A percentile compares a stretch with the other conserved stretches of the same genome.
These are phyloP conservation scores for Xanthoceras sorbifolium DNA, from an alignment of 345 rosid species.

Conservation along the genomic window DNA sequence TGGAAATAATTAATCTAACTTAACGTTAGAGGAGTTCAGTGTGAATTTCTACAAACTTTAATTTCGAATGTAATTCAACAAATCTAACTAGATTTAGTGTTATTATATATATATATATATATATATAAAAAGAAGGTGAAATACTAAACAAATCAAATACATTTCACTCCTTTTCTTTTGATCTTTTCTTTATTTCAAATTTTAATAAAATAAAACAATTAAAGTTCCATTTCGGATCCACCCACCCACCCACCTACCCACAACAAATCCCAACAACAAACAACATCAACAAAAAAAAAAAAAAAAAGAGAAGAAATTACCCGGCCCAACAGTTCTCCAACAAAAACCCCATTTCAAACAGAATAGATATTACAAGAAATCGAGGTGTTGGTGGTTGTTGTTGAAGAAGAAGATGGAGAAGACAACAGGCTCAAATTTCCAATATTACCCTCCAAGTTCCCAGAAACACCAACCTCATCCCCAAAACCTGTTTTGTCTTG, in stretches of 20 bases:
- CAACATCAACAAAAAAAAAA: no score
- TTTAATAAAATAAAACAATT: neutral
- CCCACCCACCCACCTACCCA: conserved; percentile 4
- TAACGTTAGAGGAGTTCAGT: no score
- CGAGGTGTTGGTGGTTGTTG: conserved; percentile 38
- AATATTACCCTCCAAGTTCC: conserved; percentile 19
- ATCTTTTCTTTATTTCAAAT: neutral
- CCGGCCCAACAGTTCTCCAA: neutral
- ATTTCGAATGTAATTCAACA: no score
- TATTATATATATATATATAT: no score
- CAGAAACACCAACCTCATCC: conserved; percentile 26
- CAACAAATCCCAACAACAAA: conserved; percentile 19
- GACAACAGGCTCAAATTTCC: conserved; percentile 36
- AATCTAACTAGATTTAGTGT: no score
- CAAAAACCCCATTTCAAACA: conserved; percentile 29
- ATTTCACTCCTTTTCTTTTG: no score
- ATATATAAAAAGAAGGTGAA: no score
- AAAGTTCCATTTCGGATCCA: neutral
- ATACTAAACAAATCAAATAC: no score
- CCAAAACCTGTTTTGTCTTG: conserved; percentile 31
- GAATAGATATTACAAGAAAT: conserved; percentile 55
- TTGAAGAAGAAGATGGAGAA: conserved; percentile 41
- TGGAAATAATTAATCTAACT: no score
- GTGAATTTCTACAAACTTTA: no score
- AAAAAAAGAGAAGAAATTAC: no score